Base-by-base conservation (phyloP, 2,329 filamentous ascomycete species). In the Uncinocarpus reesii region DNA sequence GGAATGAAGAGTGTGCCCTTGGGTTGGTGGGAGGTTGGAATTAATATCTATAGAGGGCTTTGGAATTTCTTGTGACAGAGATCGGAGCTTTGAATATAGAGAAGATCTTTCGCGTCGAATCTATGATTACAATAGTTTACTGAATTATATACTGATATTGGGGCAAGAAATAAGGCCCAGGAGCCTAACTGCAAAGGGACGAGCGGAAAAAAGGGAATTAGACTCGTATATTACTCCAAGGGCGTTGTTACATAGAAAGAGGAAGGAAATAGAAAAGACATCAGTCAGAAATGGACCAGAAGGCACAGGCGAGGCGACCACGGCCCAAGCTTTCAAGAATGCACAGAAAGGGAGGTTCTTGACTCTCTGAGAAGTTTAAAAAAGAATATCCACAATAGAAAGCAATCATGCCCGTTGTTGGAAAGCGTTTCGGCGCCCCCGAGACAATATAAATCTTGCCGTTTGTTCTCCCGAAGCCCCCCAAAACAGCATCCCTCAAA, bases 321-420 rank as follows among this genome's bases (percentile, higher is more conserved):
- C n/a, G n/a, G n/a, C n/a, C 20, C 16, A 20, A 40, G 21, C 20
- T 40, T 26, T 38, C 35, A n/a, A 38, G 35, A 35, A 21, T 20
- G 35, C 10, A 31, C 11, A 15, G 28, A 41, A 42, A 21, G 15
- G 26, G 8, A 10, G 15, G 28, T 20, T 31, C 4, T 42, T 42
- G 26, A 20, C 28, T 32, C 23, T 21, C 15, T 18, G n/a, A 42
- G 40, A 5, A n/a, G n/a, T n/a, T n/a, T n/a, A n/a, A n/a, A 42
- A 8, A n/a, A 21, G 20, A 32, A 31, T 42, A 34, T 43, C 41
- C 41, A 43, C 41, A 43, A 10, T 43, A 32, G 29, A 43, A 43
- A 32, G 28, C 24, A 26, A 24, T n/a, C 16, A 36, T 6, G 34
- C 16, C 28, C 29, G 26, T 6, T 32, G 7, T 34, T 24, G 8